Percentiles rank a stretch among this genome's conserved stretches.
These are phyloP conservation scores for Sphenostylis stenocarpa DNA, from an alignment of 306 rosid species.

Conservation along the genomic window DNA sequence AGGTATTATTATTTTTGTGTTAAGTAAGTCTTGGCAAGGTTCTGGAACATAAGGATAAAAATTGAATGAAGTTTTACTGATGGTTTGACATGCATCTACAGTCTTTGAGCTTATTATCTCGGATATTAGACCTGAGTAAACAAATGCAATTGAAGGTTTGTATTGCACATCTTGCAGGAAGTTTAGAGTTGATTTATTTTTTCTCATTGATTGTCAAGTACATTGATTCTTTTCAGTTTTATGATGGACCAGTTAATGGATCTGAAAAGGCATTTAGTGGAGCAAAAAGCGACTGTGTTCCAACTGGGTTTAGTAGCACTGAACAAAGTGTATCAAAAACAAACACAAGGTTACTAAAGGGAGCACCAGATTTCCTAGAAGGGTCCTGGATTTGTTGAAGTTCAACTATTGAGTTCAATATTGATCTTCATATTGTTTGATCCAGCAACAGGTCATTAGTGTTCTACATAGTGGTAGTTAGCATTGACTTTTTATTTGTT, in stretches of 20 bases:
- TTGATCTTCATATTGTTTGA: conserved; percentile 21
- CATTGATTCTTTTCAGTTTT: conserved; percentile 70
- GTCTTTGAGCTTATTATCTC: conserved; percentile 66
- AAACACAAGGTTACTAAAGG: conserved; percentile 46
- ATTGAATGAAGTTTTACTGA: conserved; percentile 26
- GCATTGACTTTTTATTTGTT: not conserved
- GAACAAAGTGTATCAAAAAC: conserved; percentile 32
- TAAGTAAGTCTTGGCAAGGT: conserved; percentile 1
- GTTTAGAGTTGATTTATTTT: conserved; percentile 26
- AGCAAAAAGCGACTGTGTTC: conserved; percentile 29
- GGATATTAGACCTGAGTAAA: conserved; percentile 73
- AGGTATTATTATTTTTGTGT: conserved; percentile 50
- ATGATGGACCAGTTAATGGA: conserved; percentile 66
- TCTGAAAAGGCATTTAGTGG: conserved; percentile 36
- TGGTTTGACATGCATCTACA: conserved; percentile 46
- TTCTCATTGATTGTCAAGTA: conserved; percentile 40
- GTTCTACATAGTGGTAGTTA: not conserved
- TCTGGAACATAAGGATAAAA: conserved; percentile 3
- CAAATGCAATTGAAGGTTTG: conserved; percentile 82
- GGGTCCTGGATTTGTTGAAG: conserved; percentile 1
- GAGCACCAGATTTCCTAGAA: conserved; percentile 3
- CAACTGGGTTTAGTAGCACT: conserved; percentile 30
- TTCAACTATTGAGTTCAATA: not conserved
- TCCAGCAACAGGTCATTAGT: conserved; percentile 13
- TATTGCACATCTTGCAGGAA: conserved; percentile 29